phyloP scores from a whole-genome alignment of 305 asterid genomes.

The Solanum hybrid region DNA sequence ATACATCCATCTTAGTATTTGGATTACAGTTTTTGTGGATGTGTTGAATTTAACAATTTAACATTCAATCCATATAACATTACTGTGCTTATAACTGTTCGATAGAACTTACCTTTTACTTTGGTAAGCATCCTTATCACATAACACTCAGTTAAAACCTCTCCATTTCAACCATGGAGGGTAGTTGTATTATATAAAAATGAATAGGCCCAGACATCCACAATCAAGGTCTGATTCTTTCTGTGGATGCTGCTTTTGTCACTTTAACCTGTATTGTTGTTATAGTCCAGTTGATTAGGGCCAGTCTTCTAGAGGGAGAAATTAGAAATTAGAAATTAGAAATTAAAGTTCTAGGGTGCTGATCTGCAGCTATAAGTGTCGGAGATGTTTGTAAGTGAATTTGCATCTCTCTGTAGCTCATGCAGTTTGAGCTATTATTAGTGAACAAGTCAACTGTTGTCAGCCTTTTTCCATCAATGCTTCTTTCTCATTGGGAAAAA shows the following conservation, averaged over 20 bases:
- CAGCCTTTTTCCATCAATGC: background rate
- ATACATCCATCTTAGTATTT: background rate
- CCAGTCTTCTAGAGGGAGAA: background rate
- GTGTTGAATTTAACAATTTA: background rate
- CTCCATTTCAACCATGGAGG: background rate
- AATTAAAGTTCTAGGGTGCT: background rate
- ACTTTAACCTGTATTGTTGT: background rate
- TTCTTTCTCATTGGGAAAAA: background rate
- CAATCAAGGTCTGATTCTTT: background rate
- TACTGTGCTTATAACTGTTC: background rate
- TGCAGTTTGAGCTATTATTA: background rate
- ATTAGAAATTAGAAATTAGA: background rate
- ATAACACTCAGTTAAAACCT: background rate
- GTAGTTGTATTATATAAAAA: background rate
- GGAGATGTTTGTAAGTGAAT: slow-evolving; percentile 1
- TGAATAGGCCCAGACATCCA: background rate
- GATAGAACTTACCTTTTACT: background rate
- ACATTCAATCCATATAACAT: background rate
- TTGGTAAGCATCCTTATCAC: background rate
- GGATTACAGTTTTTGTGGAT: background rate
- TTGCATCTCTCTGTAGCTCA: background rate
- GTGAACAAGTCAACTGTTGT: background rate
- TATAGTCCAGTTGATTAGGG: background rate
- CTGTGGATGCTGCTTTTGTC: slow-evolving; percentile 5
- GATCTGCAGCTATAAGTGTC: background rate